These are phyloP conservation scores for Trametes punicea DNA, from an alignment of 768 basidiomycete species.

Conservation along the genomic window DNA sequence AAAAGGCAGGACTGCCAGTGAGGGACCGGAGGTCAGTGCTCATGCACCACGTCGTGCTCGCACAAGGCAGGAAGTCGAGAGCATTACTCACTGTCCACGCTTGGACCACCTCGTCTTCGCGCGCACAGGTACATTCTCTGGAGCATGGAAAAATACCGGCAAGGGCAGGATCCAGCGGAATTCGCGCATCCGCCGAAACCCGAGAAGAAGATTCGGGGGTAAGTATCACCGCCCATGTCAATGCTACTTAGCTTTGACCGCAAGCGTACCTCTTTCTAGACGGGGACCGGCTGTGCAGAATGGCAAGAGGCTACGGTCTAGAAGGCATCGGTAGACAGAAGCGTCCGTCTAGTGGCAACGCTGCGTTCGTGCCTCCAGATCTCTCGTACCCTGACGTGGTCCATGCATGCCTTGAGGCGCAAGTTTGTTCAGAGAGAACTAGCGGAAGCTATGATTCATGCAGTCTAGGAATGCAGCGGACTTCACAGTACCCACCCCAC, in stretches of 20 bases:
- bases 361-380: neutral
- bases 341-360: neutral
- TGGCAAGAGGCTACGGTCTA: slow-evolving; percentile 72
- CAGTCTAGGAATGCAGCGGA: too few species aligned
- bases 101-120: neutral
- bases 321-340: slow-evolving; percentile 37
- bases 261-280: slow-evolving; percentile 25
- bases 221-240: slow-evolving; percentile 28
- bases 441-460: too few species aligned
- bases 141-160: slow-evolving; percentile 80
- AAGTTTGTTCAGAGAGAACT: too few species aligned
- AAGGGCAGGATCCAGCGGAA: slow-evolving; percentile 47
- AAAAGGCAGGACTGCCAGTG: slow-evolving; percentile 60
- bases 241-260: neutral
- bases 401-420: neutral
- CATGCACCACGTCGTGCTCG: neutral
- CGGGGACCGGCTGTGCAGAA: slow-evolving; percentile 75
- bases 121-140: slow-evolving; percentile 70
- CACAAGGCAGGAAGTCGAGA: neutral
- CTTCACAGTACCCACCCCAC: too few species aligned
- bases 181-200: slow-evolving; percentile 65
- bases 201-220: slow-evolving; percentile 84
- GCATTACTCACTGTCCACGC: neutral
- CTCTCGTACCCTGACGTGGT: neutral
- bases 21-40: slow-evolving; percentile 64